These are phyloP conservation scores for Discostella stelligeroides DNA, from an alignment of 108 stramenopile species.

Conservation along the genomic window DNA sequence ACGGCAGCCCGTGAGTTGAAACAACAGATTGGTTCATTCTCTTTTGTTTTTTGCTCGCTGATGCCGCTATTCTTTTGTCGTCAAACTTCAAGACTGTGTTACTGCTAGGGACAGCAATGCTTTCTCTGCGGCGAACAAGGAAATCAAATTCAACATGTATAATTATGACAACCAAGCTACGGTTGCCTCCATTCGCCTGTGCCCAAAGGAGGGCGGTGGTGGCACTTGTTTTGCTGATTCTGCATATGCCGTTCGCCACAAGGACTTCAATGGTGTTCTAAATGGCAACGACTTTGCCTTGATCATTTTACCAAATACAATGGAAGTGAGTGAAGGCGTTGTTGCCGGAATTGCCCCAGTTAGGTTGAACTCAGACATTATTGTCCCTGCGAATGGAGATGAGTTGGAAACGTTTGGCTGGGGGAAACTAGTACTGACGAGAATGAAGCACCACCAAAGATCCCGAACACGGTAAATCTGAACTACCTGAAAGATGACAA, in stretches of 20 bases:
- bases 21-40: background rate
- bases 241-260: background rate
- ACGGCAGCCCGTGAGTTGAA: constrained; percentile 3
- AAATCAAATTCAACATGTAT: no score
- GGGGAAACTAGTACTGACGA: background rate
- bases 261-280: background rate
- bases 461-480: background rate
- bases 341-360: background rate
- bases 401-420: background rate
- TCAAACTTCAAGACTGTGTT: no score
- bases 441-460: background rate
- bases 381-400: background rate
- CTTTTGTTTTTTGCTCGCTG: background rate
- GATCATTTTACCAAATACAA: background rate
- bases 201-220: no score
- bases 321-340: background rate
- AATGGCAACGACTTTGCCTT: background rate
- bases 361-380: background rate
- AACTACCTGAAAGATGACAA: background rate
- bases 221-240: background rate
- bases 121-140: no score
- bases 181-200: no score
- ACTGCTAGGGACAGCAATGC: no score
- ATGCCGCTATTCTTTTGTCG: background rate
- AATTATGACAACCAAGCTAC: no score